phyloP scores from a whole-genome alignment of 306 rosid species.

The Argentina anserina region DNA sequence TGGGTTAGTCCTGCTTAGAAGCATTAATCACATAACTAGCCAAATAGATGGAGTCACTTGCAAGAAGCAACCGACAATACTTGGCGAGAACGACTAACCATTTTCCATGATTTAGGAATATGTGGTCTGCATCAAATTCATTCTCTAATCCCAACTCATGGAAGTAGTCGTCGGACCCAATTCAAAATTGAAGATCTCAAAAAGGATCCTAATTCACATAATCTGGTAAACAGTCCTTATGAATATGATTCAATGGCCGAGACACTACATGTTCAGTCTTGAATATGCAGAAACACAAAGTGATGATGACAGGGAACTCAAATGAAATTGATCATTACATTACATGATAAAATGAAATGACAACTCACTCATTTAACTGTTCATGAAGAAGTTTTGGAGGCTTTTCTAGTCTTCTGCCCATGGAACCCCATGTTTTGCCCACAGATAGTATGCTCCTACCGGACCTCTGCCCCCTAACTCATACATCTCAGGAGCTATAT shows the following conservation, averaged over 20 bases:
- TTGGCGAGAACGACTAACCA: neutral
- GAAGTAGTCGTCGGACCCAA: neutral
- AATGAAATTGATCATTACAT: neutral
- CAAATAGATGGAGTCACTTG: neutral
- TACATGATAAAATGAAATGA: neutral
- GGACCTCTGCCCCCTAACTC: constrained; percentile 86
- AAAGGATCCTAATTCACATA: neutral
- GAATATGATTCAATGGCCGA: neutral
- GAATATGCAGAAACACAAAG: neutral
- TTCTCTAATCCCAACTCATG: neutral
- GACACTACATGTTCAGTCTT: neutral
- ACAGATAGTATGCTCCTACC: constrained; percentile 76
- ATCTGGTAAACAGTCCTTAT: neutral
- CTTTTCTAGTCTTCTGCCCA: constrained; percentile 65
- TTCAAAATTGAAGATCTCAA: too few relatives aligned
- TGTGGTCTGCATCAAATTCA: neutral
- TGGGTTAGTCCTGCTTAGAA: neutral
- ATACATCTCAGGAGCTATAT: constrained; percentile 64
- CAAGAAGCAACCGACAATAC: neutral
- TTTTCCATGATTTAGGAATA: neutral
- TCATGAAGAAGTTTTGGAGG: neutral
- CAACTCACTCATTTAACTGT: neutral
- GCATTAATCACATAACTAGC: neutral
- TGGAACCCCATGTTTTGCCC: constrained; percentile 80
- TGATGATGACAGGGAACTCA: neutral